phyloP scores from a whole-genome alignment of 345 rosid species.

The Schrenkiella parvula region DNA sequence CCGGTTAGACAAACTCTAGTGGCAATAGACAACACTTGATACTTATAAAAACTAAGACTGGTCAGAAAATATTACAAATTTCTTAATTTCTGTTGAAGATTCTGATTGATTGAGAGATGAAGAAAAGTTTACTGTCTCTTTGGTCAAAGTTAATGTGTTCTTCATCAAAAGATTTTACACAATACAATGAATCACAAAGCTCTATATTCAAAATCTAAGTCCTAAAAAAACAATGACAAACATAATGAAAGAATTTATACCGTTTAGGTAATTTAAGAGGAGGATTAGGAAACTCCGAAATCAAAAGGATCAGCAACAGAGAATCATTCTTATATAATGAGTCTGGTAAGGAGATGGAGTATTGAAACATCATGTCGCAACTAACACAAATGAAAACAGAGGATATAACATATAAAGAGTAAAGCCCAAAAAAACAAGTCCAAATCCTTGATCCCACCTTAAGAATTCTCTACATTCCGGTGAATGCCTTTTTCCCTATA shows the following conservation, averaged over 20 bases:
- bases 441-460: not conserved
- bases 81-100: not conserved
- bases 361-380: not conserved
- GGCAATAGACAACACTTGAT: not conserved
- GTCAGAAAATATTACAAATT: not conserved
- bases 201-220: not conserved
- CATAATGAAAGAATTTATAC: not conserved
- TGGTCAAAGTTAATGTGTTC: not conserved
- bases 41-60: not conserved
- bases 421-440: not conserved
- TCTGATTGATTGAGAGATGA: not conserved
- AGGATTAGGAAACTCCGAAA: not conserved
- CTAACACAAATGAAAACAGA: not conserved
- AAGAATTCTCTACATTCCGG: slow-evolving; percentile 33
- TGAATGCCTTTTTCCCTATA: slow-evolving; percentile 54
- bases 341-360: not conserved
- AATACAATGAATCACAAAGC: not conserved
- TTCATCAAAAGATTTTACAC: too few relatives aligned
- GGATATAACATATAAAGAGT: not conserved
- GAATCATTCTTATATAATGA: not conserved
- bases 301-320: not conserved
- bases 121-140: not conserved
- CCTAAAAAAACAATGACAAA: not conserved
- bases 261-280: not conserved
- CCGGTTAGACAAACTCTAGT: not conserved